These are phyloP conservation scores for Rhinocladiella mackenziei DNA, from an alignment of 2,329 filamentous ascomycete species.

Conservation along the genomic window DNA sequence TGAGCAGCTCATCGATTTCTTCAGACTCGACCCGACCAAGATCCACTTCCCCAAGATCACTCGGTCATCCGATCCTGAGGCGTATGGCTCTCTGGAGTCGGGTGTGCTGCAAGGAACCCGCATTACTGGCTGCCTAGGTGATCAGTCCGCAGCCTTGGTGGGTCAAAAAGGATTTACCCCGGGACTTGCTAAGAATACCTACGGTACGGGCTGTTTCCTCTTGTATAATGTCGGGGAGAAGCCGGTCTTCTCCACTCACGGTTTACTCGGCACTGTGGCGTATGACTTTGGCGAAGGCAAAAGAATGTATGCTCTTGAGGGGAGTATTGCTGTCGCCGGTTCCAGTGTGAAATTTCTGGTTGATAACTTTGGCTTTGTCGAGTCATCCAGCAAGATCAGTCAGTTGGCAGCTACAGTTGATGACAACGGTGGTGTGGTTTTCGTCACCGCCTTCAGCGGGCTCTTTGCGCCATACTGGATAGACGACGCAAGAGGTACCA, in stretches of 20 bases:
- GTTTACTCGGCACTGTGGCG: conserved; percentile 76
- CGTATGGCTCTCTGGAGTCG: conserved; percentile 63
- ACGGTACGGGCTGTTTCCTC: conserved; percentile 84
- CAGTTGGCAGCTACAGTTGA: conserved; percentile 60
- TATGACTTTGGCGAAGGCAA: conserved; percentile 72
- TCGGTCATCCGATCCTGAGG: conserved; percentile 68
- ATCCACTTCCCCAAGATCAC: conserved; percentile 75
- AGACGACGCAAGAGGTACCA: conserved; percentile 82
- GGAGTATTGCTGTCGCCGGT: conserved; percentile 76
- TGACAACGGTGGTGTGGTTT: conserved; percentile 77
- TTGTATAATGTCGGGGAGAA: conserved; percentile 82
- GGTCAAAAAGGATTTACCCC: conserved; percentile 80
- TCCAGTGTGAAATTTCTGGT: conserved; percentile 73
- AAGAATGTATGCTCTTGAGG: conserved; percentile 76
- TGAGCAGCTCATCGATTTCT: conserved; percentile 71
- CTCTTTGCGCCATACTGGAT: conserved; percentile 94
- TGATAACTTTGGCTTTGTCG: conserved; percentile 62
- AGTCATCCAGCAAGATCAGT: conserved; percentile 59
- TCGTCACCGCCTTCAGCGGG: conserved; percentile 87
- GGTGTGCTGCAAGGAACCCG: conserved; percentile 65
- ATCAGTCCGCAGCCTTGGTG: conserved; percentile 83
- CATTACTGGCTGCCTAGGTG: conserved; percentile 78
- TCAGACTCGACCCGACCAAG: conserved; percentile 68
- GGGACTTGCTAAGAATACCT: conserved; percentile 84
- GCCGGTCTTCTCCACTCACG: conserved; percentile 78